Evolutionary conservation across 106 monocot genomes (phyloP).

Genomic region (Platanthera zijinensis): DNA sequence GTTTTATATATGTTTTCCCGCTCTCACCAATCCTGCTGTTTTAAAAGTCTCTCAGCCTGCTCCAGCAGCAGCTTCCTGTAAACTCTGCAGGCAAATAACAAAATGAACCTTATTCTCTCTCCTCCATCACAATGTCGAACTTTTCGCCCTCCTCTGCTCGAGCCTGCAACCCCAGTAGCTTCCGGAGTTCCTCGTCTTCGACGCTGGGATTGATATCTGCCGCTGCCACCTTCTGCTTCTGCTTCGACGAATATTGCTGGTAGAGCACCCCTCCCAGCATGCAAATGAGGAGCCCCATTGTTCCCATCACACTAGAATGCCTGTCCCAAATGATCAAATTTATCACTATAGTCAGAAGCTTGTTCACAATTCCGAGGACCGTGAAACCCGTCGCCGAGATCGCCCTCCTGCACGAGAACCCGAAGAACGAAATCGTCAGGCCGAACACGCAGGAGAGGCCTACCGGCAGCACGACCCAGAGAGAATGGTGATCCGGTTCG

Average conservation of each 20-base stretch:
- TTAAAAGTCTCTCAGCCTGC: no score
- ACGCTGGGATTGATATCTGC: background rate
- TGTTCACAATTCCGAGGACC: constrained; percentile 41
- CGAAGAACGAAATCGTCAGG: constrained; percentile 55
- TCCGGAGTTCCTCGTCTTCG: constrained; percentile 12
- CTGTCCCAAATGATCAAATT: constrained; percentile 27
- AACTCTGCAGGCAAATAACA: background rate
- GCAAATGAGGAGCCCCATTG: constrained; percentile 17
- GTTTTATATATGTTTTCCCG: no score
- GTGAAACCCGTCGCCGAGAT: constrained; percentile 63
- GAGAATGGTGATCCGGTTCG: constrained; percentile 35
- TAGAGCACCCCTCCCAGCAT: constrained; percentile 21
- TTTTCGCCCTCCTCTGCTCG: background rate
- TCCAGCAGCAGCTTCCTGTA: no score
- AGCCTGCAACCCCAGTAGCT: constrained; percentile 15
- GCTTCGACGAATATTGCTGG: constrained; percentile 14
- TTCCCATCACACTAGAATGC: constrained; percentile 16
- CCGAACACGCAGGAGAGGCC: constrained; percentile 55
- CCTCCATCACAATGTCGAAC: background rate
- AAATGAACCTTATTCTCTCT: background rate
- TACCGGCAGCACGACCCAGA: constrained; percentile 36
- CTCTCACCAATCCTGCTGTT: no score
- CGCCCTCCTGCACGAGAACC: constrained; percentile 48
- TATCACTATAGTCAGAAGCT: constrained; percentile 15
- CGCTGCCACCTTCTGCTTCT: constrained; percentile 1